These are phyloP conservation scores for Eucalyptus camaldulensis DNA, from an alignment of 345 rosid species.

Conservation along the genomic window DNA sequence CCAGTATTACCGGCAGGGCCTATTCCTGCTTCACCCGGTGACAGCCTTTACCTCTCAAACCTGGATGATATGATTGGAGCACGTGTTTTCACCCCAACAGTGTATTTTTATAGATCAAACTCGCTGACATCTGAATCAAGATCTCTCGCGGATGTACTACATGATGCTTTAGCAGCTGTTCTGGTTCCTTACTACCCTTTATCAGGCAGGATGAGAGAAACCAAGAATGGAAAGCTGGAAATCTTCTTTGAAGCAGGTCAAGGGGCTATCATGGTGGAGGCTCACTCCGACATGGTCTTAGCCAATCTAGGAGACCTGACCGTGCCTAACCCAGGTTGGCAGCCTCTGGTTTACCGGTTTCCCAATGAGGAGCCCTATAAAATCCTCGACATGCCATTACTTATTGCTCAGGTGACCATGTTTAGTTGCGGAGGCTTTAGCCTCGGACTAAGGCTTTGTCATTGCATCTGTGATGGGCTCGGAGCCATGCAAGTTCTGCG, in stretches of 20 bases:
- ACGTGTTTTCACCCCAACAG: constrained; percentile 80
- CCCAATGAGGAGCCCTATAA: constrained; percentile 72
- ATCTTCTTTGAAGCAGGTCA: constrained; percentile 62
- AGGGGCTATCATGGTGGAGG: constrained; percentile 74
- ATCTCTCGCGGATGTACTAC: constrained; percentile 17
- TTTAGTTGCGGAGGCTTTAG: constrained; percentile 83
- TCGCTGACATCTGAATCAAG: background rate
- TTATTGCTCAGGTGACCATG: constrained; percentile 71
- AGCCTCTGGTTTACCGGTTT: constrained; percentile 51
- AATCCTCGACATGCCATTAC: constrained; percentile 66
- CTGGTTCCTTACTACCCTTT: constrained; percentile 82
- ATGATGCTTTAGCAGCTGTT: constrained; percentile 44
- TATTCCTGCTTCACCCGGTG: constrained; percentile 26
- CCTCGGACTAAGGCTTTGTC: constrained; percentile 78
- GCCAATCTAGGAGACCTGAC: constrained; percentile 66
- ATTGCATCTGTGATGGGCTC: constrained; percentile 81
- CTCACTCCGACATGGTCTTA: constrained; percentile 35
- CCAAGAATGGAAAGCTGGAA: constrained; percentile 49
- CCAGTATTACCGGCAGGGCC: constrained; percentile 48
- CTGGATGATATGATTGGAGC: constrained; percentile 75
- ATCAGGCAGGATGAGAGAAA: constrained; percentile 68
- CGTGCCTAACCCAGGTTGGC: constrained; percentile 87
- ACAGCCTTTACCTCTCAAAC: constrained; percentile 73
- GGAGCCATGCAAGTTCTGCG: constrained; percentile 90
- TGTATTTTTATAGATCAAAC: constrained; percentile 44